phyloP scores from a whole-genome alignment of 2,329 filamentous ascomycete genomes.

The Verticillium klebahnii region DNA sequence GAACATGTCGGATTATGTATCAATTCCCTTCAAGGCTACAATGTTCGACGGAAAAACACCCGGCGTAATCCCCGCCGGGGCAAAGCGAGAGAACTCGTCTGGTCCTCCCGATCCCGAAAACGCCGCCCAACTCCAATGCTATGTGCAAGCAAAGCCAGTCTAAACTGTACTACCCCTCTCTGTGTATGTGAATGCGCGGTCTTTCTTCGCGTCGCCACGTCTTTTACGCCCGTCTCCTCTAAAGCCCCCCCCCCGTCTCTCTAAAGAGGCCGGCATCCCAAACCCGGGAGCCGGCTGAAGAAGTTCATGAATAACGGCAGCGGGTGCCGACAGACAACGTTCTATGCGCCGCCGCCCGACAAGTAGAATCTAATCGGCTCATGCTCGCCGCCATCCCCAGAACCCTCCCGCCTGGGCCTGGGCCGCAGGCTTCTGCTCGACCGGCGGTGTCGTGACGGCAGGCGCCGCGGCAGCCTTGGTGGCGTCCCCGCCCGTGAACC shows the following conservation, averaged over 20 bases:
- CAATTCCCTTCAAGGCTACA: not conserved
- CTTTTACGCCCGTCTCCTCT: not conserved
- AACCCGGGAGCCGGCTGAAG: not conserved
- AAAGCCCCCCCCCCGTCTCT: not conserved
- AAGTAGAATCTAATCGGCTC: not conserved
- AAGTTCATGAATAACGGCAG: not conserved
- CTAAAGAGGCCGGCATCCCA: not conserved
- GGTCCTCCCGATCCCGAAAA: not conserved
- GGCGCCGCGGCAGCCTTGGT: slow-evolving; percentile 17
- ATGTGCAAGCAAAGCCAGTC: slow-evolving; percentile 1
- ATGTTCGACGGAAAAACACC: not conserved
- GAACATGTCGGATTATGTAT: not conserved
- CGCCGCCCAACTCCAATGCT: not conserved
- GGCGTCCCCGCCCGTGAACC: slow-evolving; percentile 33
- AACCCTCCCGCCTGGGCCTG: slow-evolving; percentile 17
- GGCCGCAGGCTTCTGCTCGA: slow-evolving; percentile 17
- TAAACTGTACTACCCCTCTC: not conserved
- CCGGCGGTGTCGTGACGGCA: slow-evolving; percentile 10
- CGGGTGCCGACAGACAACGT: not conserved
- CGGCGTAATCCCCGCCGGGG: not conserved
- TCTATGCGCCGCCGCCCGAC: not conserved
- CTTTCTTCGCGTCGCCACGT: not conserved
- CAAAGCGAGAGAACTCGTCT: not conserved
- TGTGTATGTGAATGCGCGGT: not conserved
- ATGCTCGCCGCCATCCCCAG: slow-evolving; percentile 22